These are phyloP conservation scores for Penicillium malachiteum DNA, from an alignment of 495 filamentous ascomycete species.

Conservation along the genomic window DNA sequence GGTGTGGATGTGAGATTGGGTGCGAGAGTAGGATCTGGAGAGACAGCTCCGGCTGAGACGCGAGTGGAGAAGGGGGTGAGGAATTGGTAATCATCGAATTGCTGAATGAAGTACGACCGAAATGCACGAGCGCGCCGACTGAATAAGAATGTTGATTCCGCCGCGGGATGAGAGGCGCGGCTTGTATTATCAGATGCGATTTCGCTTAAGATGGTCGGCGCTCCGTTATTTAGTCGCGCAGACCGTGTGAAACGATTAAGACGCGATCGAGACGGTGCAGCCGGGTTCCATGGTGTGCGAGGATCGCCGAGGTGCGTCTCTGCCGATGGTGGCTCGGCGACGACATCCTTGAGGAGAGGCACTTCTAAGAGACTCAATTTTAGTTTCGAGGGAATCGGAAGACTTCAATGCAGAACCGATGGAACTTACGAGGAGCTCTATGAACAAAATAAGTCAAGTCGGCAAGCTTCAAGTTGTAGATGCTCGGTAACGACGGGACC, in stretches of 20 bases:
- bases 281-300: slow-evolving; percentile 15
- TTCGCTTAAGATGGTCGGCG: slow-evolving; percentile 16
- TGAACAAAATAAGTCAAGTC: slow-evolving; percentile 28
- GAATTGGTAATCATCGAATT: slow-evolving; percentile 32
- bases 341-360: slow-evolving; percentile 24
- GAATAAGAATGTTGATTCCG: slow-evolving; percentile 30
- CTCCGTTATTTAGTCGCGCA: slow-evolving; percentile 7
- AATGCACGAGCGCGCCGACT: slow-evolving; percentile 35
- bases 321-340: slow-evolving; percentile 6
- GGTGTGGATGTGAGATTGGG: slow-evolving; percentile 16
- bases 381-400: not conserved
- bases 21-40: slow-evolving; percentile 12
- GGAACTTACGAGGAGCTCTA: slow-evolving; percentile 32
- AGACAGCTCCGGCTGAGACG: slow-evolving; percentile 9
- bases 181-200: slow-evolving; percentile 21
- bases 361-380: slow-evolving; percentile 10
- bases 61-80: slow-evolving; percentile 25
- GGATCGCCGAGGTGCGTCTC: slow-evolving; percentile 9
- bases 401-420: not conserved
- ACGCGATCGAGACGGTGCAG: slow-evolving; percentile 15
- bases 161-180: slow-evolving; percentile 13
- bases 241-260: slow-evolving; percentile 14
- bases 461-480: slow-evolving; percentile 30
- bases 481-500: slow-evolving; percentile 35
- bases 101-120: slow-evolving; percentile 33